Percentiles rank a stretch among this genome's conserved stretches.
phyloP scores from a whole-genome alignment of 1,284 basidiomycete genomes.

The Cutaneotrichosporon cavernicola region DNA sequence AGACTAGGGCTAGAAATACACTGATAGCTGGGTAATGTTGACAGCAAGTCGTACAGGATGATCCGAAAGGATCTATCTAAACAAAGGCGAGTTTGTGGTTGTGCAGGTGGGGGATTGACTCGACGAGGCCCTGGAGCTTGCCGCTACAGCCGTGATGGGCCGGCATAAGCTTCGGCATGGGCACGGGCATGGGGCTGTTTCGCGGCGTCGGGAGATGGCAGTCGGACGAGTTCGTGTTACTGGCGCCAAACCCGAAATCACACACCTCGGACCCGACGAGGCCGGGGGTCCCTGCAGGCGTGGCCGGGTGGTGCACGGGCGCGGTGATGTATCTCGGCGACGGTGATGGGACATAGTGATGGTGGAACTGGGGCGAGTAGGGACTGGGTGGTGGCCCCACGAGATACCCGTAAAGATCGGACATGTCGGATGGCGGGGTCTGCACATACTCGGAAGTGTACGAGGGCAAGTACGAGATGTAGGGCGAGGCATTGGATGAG shows the following conservation, averaged over 20 bases:
- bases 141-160: background rate
- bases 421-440: background rate
- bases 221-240: background rate
- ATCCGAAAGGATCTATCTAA: background rate
- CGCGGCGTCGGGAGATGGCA: background rate
- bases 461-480: background rate
- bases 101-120: background rate
- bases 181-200: background rate
- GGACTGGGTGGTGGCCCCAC: background rate
- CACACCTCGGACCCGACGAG: slow-evolving; percentile 9
- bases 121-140: background rate
- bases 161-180: background rate
- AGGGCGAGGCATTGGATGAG: background rate
- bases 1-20: background rate
- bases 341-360: background rate
- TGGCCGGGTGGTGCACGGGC: background rate
- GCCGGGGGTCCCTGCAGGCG: slow-evolving; percentile 15
- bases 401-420: background rate
- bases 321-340: background rate
- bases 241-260: background rate
- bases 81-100: background rate
- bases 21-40: background rate
- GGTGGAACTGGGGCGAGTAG: slow-evolving; percentile 3
- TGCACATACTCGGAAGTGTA: background rate
- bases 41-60: background rate